These are phyloP conservation scores for Fennellomyces sp. DNA, from an alignment of 371 early-diverging fungal genomes.

Conservation along the genomic window DNA sequence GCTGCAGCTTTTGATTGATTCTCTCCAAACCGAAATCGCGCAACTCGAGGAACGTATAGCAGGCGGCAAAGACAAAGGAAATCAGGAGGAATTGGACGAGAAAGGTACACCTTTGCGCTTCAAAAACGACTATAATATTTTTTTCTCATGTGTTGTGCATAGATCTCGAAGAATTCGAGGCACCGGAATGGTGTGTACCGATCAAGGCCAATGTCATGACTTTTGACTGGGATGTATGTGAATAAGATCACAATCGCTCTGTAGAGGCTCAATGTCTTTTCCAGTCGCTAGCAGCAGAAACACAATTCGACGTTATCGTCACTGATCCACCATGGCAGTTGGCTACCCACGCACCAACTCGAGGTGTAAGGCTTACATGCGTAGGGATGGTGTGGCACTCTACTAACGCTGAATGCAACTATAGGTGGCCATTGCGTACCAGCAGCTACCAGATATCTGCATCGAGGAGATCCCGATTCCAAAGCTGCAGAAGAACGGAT, in stretches of 20 bases:
- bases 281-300: slow-evolving; percentile 72
- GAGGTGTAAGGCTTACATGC: slow-evolving; percentile 64
- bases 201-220: slow-evolving; percentile 94
- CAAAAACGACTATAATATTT: not conserved
- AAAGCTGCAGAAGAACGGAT: slow-evolving; percentile 83
- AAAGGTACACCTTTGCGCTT: too few relatives aligned
- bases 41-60: slow-evolving; percentile 54
- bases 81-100: slow-evolving; percentile 36
- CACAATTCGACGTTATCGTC: slow-evolving; percentile 90
- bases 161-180: slow-evolving; percentile 84
- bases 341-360: slow-evolving; percentile 92
- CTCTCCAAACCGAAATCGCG: slow-evolving; percentile 59
- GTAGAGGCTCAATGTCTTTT: not conserved
- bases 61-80: slow-evolving; percentile 22
- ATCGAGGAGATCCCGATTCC: slow-evolving; percentile 91
- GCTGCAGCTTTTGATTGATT: slow-evolving; percentile 57
- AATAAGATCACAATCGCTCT: not conserved
- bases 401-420: too few relatives aligned
- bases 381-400: too few relatives aligned
- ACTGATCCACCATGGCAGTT: slow-evolving; percentile 98
- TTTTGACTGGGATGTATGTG: slow-evolving; percentile 88
- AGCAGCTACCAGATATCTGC: slow-evolving; percentile 90
- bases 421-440: slow-evolving; percentile 89
- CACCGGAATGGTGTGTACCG: slow-evolving; percentile 94
- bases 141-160: not conserved